Base-by-base conservation (phyloP, 768 basidiomycete species). In the Termitomyces sp. region DNA sequence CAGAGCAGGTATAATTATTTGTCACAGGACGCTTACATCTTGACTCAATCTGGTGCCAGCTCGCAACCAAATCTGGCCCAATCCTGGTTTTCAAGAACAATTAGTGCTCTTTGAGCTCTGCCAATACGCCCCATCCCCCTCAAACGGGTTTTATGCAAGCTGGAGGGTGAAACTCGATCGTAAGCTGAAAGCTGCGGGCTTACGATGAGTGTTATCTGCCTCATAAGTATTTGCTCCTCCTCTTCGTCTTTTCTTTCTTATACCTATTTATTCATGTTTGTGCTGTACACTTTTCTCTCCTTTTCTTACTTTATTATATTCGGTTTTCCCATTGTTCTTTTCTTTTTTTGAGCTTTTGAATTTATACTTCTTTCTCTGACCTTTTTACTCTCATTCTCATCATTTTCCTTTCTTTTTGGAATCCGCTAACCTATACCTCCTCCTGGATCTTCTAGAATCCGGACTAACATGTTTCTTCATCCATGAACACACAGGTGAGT, bases 11-110 rank as follows among this genome's bases (percentile, higher is more conserved):
- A 68, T 60, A 73, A 1, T 39, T 39, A 36, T 57, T 50, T 12
- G 16, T 20, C 9, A 57, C 62, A 30, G 61, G 42, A 47, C 51
- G 4, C 27, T 16, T 57, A 33, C 36, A 36, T 39, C 4, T 57
- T 46, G 36, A 54, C 9, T 55, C 6, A 57, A 20, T 39, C 4
- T 58, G 27, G 7, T 55, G 34, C 61, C 64, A 90, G 88, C 82
- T 50, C 86, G 88, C 51, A 84, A 88, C 70, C 87, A 89, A 66
- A 87, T 89, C 54, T 90, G 88, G 88, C 81, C 84, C 60, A 88
- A 84, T 61, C 81, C 86, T n/a, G 89, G 88, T 46, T 90, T 91
- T 70, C 84, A 87, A 58, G 87, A 89, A 72, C 89, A 91, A 64
- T 80, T 91, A 30, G 84, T 89, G 36, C 74, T 91, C 49, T 91